These are phyloP conservation scores for Fagus crenata DNA, from an alignment of 306 rosid genomes.

Conservation along the genomic window DNA sequence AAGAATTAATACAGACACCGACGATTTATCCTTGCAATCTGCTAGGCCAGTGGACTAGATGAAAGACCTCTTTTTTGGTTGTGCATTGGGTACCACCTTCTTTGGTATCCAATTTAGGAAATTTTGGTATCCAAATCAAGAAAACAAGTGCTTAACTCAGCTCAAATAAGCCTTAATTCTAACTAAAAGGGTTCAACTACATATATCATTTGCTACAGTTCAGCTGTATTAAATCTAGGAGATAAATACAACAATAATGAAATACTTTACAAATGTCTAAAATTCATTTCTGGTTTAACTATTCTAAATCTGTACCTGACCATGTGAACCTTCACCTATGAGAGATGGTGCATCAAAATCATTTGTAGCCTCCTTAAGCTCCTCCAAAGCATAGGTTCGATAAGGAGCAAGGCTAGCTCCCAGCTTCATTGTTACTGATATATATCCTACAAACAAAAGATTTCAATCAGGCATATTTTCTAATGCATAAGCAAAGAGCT, in stretches of 20 bases:
- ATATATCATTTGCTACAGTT: background rate
- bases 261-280: background rate
- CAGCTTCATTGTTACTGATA: conserved; percentile 89
- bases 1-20: background rate
- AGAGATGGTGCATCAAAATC: conserved; percentile 68
- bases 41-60: background rate
- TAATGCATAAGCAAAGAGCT: background rate
- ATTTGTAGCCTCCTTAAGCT: conserved; percentile 82
- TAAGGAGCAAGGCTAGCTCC: conserved; percentile 85
- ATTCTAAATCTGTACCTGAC: conserved; percentile 53
- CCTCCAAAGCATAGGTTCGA: conserved; percentile 80
- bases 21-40: background rate
- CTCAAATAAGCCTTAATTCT: background rate
- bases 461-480: background rate
- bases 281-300: background rate
- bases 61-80: background rate
- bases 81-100: too few species aligned
- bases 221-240: background rate
- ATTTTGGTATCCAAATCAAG: background rate
- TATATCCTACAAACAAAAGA: conserved; percentile 55
- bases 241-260: background rate
- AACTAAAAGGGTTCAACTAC: background rate
- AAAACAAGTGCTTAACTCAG: background rate
- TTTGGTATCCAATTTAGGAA: background rate
- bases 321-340: conserved; percentile 57